Base-by-base conservation (phyloP, 2,329 filamentous ascomycete genomes). In the Clonostachys chloroleuca region DNA sequence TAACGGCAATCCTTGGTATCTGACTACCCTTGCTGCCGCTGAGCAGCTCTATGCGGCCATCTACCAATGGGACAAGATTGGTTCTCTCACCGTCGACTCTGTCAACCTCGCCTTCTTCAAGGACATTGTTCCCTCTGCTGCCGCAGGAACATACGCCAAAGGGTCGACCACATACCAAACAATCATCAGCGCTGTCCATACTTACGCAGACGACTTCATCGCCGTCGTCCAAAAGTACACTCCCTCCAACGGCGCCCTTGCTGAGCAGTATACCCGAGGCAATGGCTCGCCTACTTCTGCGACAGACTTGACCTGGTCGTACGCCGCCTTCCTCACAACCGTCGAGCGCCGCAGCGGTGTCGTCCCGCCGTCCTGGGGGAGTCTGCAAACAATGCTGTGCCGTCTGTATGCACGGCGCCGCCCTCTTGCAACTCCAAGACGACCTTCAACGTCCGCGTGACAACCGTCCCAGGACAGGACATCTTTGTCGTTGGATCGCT, bases 1-100 rank as follows among this genome's bases (percentile, higher is more conserved):
- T 63, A 81, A 81, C 50, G 88, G 87, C 2, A 91, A 94, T 62
- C 89, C 89, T 2, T 94, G 89, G 89, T 88, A 90, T 56, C 74
- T 92, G 12, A 78, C 78, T 56, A 92, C 86, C 1, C 73, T 90
- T 33, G 87, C 87, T 2, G 87, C 87, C 1, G 89, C 88, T 4
- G 89, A 94, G 65, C 84, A 88, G 59, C 77, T 95, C 4, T 92
- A 91, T 61, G 84, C 87, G 56, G 85, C 89, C 1, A 58, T 91
- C 2, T 84, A 85, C 53, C 81, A 86, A 44, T 92, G 87, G 86
- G 74, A 84, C 51, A 65, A 71, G 35, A 64, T 74, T 24, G 83
- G 81, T 2, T 83, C 74, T 6, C 75, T 95, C 56, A 77, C 75
- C 1, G 77, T 92, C 42, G 85, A 81, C 6, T 67, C 72, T 1